Evolutionary conservation across 345 rosid species (phyloP).

Genomic region (Zanthoxylum bungeanum): DNA sequence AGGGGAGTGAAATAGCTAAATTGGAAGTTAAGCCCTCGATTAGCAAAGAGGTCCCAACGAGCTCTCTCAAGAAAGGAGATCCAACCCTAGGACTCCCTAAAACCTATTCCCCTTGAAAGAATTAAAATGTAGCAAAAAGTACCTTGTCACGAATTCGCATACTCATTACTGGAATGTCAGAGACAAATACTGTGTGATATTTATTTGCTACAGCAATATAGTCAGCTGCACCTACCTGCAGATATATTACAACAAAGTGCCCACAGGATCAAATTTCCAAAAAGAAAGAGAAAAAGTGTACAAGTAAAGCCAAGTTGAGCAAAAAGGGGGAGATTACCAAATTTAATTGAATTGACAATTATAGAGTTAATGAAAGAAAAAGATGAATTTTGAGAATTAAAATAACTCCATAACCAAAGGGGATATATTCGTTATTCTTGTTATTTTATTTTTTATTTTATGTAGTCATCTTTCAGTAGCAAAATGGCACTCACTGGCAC

Average conservation of each 20-base stretch:
- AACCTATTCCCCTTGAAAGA: background rate
- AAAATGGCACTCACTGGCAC: too few species aligned
- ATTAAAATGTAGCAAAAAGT: slow-evolving; percentile 6
- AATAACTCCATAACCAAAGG: background rate
- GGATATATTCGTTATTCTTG: too few species aligned
- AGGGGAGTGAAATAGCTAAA: too few species aligned
- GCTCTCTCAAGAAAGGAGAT: background rate
- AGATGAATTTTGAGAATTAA: background rate
- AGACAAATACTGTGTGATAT: slow-evolving; percentile 80
- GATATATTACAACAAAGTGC: background rate
- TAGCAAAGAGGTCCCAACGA: too few species aligned
- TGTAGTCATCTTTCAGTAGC: too few species aligned
- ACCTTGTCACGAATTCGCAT: slow-evolving; percentile 91
- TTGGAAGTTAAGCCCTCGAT: too few species aligned
- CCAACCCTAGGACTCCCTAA: too few species aligned
- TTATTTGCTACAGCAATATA: slow-evolving; percentile 78
- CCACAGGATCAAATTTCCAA: background rate
- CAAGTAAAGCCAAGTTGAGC: background rate
- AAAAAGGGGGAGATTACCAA: background rate
- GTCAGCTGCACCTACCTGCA: slow-evolving; percentile 90
- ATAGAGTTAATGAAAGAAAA: background rate
- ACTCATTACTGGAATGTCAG: slow-evolving; percentile 76
- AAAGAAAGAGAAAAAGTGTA: background rate
- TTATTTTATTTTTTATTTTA: too few species aligned
- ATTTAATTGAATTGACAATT: background rate